A percentile compares a stretch with the other conserved stretches of the same genome.
phyloP scores from a whole-genome alignment of 805 yeast species.

The Metschnikowia matae region DNA sequence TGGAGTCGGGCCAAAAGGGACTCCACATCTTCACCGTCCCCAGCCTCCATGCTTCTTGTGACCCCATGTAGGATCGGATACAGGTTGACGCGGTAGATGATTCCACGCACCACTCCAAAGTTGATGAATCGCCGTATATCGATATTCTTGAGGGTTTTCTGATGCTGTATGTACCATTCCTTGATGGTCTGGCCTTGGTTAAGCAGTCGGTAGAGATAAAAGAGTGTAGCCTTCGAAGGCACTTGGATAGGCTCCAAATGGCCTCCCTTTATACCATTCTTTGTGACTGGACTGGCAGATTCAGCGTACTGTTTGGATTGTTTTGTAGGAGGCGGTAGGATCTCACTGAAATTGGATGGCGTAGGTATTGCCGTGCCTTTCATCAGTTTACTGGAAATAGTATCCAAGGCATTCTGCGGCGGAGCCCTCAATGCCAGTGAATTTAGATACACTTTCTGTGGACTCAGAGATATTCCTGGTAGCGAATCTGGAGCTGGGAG shows the following conservation, averaged over 20 bases:
- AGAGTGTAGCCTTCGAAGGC: conserved; percentile 64
- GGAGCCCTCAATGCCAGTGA: conserved; percentile 4
- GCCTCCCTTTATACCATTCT: neutral
- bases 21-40: conserved; percentile 10
- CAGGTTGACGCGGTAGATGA: conserved; percentile 75
- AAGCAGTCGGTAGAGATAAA: conserved; percentile 70
- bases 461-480: neutral
- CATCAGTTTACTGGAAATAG: neutral
- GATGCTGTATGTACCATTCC: conserved; percentile 77
- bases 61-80: conserved; percentile 58
- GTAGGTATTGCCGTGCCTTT: neutral
- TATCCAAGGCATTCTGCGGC: neutral
- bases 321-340: neutral
- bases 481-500: neutral
- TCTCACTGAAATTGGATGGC: neutral
- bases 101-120: conserved; percentile 79
- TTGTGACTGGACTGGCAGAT: conserved; percentile 13
- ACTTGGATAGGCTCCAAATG: conserved; percentile 21
- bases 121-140: conserved; percentile 82
- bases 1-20: conserved; percentile 11
- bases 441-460: neutral
- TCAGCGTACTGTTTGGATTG: neutral
- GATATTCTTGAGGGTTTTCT: conserved; percentile 52
- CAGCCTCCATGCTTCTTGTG: conserved; percentile 33
- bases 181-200: conserved; percentile 73